Evolutionary conservation across 306 rosid genomes (phyloP).

Genomic region (Geum urbanum): DNA sequence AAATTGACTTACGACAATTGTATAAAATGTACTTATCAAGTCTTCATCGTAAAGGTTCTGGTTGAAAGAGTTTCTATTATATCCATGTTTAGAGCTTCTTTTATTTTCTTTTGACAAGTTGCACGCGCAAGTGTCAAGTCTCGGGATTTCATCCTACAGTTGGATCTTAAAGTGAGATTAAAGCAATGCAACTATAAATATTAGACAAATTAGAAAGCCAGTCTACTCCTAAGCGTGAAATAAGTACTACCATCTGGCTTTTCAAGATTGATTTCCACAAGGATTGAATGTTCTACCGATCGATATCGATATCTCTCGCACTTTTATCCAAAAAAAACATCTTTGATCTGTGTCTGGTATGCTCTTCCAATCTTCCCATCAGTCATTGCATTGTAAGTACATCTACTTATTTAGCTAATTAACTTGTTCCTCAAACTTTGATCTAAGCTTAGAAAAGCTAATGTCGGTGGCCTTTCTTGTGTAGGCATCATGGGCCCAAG

Average conservation of each 20-base stretch:
- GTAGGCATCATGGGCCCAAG: constrained; percentile 35
- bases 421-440: constrained; percentile 17
- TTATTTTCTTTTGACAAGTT: constrained; percentile 10
- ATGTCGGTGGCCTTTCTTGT: constrained; percentile 61
- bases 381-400: constrained; percentile 8
- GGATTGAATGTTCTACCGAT: background rate
- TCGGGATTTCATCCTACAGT: constrained; percentile 41
- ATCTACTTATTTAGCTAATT: constrained; percentile 13
- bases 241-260: background rate
- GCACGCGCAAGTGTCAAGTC: constrained; percentile 73
- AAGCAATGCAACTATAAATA: constrained; percentile 34
- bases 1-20: too few relatives aligned
- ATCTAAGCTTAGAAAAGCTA: constrained; percentile 15
- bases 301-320: too few relatives aligned
- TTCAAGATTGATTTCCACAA: background rate
- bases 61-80: too few relatives aligned
- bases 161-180: constrained; percentile 43
- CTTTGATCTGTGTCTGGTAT: background rate
- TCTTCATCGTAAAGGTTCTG: too few relatives aligned
- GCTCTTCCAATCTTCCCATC: background rate
- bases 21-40: too few relatives aligned
- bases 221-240: background rate
- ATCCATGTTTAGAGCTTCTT: constrained; percentile 5
- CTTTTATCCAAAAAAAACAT: too few relatives aligned
- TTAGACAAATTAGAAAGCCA: constrained; percentile 15